Percentiles rank a stretch among this genome's conserved stretches.
Evolutionary conservation across 1,284 basidiomycete species (phyloP).

Genomic region (Ganoderma sinense): DNA sequence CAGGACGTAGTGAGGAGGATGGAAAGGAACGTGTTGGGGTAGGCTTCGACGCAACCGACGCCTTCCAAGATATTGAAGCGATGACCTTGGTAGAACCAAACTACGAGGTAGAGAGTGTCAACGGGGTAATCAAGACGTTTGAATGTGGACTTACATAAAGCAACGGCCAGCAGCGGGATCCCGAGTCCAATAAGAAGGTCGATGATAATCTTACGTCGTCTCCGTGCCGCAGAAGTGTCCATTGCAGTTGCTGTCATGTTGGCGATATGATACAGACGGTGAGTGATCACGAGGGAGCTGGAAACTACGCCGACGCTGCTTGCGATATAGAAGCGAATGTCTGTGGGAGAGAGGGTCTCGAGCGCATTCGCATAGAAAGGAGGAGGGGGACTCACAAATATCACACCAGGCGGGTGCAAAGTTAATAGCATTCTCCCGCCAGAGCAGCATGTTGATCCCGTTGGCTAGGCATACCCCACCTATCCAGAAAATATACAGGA

Average conservation of each 20-base stretch:
- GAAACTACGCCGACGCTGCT: conserved; percentile 49
- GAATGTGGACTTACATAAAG: conserved; percentile 41
- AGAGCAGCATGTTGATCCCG: conserved; percentile 73
- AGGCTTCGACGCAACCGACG: conserved; percentile 51
- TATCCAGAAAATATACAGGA: conserved; percentile 71
- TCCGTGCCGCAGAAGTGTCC: conserved; percentile 35
- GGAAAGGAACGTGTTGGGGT: conserved; percentile 46
- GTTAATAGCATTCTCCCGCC: conserved; percentile 66
- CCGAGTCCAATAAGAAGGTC: conserved; percentile 48
- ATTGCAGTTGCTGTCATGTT: conserved; percentile 38
- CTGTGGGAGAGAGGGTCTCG: conserved; percentile 34
- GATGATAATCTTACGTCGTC: conserved; percentile 42
- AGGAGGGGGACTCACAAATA: conserved; percentile 58
- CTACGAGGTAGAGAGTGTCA: neutral
- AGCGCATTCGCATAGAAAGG: neutral
- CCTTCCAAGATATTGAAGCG: conserved; percentile 56
- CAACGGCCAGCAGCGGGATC: conserved; percentile 46
- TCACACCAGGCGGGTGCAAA: conserved; percentile 78
- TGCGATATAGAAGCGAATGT: conserved; percentile 45
- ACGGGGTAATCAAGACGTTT: neutral
- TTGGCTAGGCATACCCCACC: conserved; percentile 61
- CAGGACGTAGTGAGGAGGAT: conserved; percentile 35
- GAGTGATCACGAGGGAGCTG: conserved; percentile 55
- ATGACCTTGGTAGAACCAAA: conserved; percentile 39
- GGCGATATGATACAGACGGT: conserved; percentile 56